Conservation (phyloP, 805 yeast species). For the Torulaspora indica region DNA sequence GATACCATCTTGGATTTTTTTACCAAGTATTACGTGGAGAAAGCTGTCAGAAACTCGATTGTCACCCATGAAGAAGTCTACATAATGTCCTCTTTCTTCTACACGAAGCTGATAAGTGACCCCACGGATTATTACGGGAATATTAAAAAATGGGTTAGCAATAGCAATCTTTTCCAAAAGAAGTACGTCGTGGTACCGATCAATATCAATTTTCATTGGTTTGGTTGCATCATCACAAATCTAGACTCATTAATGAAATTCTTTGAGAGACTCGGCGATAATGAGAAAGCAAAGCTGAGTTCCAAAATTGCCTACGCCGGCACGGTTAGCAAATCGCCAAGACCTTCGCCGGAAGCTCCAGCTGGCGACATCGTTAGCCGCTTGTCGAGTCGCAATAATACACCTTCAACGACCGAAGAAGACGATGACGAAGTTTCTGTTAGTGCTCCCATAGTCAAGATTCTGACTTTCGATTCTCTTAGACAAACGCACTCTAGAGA, state of each 20-base stretch:
- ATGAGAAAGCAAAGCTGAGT: neutral
- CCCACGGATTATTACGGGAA: slow-evolving; percentile 48
- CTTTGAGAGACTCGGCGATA: slow-evolving; percentile 7
- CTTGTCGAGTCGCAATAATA: slow-evolving; percentile 1
- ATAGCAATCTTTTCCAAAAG: slow-evolving; percentile 55
- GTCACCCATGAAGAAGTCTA: slow-evolving; percentile 39
- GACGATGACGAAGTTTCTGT: slow-evolving; percentile 19
- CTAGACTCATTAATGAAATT: slow-evolving; percentile 35
- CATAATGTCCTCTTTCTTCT: slow-evolving; percentile 81
- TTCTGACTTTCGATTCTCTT: slow-evolving; percentile 73
- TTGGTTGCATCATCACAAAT: slow-evolving; percentile 64
- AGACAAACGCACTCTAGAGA: slow-evolving; percentile 49
- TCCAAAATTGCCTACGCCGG: neutral
- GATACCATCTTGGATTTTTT: slow-evolving; percentile 86
- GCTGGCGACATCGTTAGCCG: slow-evolving; percentile 2
- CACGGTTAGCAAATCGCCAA: neutral
- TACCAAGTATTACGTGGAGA: slow-evolving; percentile 52
- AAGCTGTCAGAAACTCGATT: slow-evolving; percentile 29
- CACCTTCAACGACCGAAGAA: slow-evolving; percentile 3
- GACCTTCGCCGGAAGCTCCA: neutral
- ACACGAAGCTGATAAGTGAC: slow-evolving; percentile 52
- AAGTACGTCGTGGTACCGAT: slow-evolving; percentile 72
- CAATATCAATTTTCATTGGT: slow-evolving; percentile 83
- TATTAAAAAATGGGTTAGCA: slow-evolving; percentile 74
- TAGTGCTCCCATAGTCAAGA: slow-evolving; percentile 34